These are phyloP conservation scores for Pichia pseudocactophila DNA, from an alignment of 805 yeast genomes.

Conservation along the genomic window DNA sequence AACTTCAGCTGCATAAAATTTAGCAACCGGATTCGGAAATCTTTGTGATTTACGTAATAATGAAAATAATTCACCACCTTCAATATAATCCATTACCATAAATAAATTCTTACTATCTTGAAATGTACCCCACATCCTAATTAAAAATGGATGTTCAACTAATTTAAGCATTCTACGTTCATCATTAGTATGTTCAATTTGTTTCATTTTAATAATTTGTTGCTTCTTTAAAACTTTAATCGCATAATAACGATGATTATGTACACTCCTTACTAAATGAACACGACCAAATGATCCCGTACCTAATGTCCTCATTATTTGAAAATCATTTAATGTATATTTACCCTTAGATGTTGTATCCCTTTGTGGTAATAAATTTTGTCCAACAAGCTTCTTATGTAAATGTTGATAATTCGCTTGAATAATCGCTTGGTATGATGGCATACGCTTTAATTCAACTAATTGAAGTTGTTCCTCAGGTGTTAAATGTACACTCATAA, in stretches of 20 bases:
- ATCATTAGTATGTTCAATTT: slow-evolving; percentile 56
- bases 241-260: slow-evolving; percentile 52
- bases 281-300: slow-evolving; percentile 57
- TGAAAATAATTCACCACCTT: slow-evolving; percentile 54
- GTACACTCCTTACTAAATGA: slow-evolving; percentile 48
- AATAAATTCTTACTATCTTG: slow-evolving; percentile 49
- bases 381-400: slow-evolving; percentile 21
- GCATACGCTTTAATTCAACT: slow-evolving; percentile 25
- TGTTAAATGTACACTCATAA: slow-evolving; percentile 8
- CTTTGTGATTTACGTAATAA: slow-evolving; percentile 47
- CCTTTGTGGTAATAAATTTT: slow-evolving; percentile 25
- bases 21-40: slow-evolving; percentile 56
- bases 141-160: slow-evolving; percentile 52
- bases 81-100: slow-evolving; percentile 59
- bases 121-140: slow-evolving; percentile 61
- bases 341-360: slow-evolving; percentile 45
- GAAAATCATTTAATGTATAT: slow-evolving; percentile 47
- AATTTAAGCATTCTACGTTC: slow-evolving; percentile 50
- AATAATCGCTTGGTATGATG: slow-evolving; percentile 29
- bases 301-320: slow-evolving; percentile 48
- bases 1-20: slow-evolving; percentile 57
- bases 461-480: slow-evolving; percentile 25
- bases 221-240: slow-evolving; percentile 50
- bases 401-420: slow-evolving; percentile 25
- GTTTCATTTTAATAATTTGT: slow-evolving; percentile 52